These are phyloP conservation scores for Coniochaeta ligniaria DNA, from an alignment of 2,329 filamentous ascomycete species.

Conservation along the genomic window DNA sequence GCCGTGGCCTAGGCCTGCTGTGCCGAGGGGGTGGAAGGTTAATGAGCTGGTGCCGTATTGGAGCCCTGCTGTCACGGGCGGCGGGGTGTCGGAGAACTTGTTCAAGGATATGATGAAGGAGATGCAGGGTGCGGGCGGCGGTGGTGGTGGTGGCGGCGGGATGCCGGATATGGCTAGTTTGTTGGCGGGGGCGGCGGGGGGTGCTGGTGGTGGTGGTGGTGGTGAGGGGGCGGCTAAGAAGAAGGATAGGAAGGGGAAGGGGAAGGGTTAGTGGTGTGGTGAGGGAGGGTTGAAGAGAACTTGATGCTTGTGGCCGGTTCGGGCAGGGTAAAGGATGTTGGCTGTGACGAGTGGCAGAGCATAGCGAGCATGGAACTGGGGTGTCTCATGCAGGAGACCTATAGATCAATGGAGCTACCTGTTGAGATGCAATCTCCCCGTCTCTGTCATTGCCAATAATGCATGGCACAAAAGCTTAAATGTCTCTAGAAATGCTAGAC, in stretches of 20 bases:
- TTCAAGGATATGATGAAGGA: slow-evolving; percentile 96
- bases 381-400: not conserved
- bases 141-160: slow-evolving; percentile 29
- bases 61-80: slow-evolving; percentile 83
- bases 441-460: not conserved
- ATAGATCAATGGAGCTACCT: not conserved
- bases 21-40: slow-evolving; percentile 90
- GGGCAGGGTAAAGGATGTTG: slow-evolving; percentile 23
- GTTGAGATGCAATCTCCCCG: not conserved
- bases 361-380: no score
- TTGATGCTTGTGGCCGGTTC: no score
- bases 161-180: slow-evolving; percentile 19
- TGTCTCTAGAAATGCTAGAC: not conserved
- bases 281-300: slow-evolving; percentile 82
- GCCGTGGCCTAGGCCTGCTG: slow-evolving; percentile 62
- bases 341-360: no score
- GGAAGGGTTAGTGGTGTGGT: slow-evolving; percentile 44
- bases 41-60: slow-evolving; percentile 76
- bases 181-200: slow-evolving; percentile 13
- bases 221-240: slow-evolving; percentile 18
- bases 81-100: slow-evolving; percentile 89
- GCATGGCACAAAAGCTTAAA: not conserved
- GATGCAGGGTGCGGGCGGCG: slow-evolving; percentile 54
- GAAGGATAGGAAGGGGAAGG: slow-evolving; percentile 21
- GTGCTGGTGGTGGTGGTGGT: slow-evolving; percentile 17